Base-by-base conservation (phyloP, 179 eudicot genomes). In the Monotropa hypopitys region DNA sequence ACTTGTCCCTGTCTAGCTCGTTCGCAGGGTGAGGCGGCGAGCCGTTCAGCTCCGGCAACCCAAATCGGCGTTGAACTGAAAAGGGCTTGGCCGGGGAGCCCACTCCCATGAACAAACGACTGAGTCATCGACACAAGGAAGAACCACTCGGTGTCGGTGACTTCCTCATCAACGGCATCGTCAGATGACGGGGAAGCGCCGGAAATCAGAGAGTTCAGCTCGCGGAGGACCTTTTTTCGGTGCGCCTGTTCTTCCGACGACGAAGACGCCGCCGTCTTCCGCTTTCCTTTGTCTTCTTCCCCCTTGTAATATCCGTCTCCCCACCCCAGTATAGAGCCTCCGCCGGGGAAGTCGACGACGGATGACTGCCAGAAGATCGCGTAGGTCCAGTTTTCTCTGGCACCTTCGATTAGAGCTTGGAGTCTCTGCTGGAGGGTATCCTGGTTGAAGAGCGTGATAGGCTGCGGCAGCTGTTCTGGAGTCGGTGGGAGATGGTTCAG, bases 61-160 rank as follows among this genome's bases (percentile, higher is more conserved):
- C 98, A 94, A 21, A 92, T 84, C 21, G 92, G 90, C 21, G 70
- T 62, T 0, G 86, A 66, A 5, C 68, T 77, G 26, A 79, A 15
- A 54, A 82, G 66, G 28, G 98, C 94, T 79, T 85, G 93, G 4
- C 97, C 98, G 35, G 97, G 97, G 2, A 94, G 80, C 13, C 90
- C 98, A 33, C 78, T 76, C 0, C 97, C 97, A 28, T 74, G 73
- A 1, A 70, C 81, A 40, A 94, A 94, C 30, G 90, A 81, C 74
- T 90, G 90, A 0, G 97, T 91, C 98, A 94, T 94, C 16, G 98
- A 94, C 8, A 94, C 85, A 0, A 94, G 85, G 50, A 87, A 94
- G 73, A 94, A 94, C 98, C 98, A 94, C 83, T 92, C 97, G 0
- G 98, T 91, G 30, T 94, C 98, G 9, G 95, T 92, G 0, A 94